Conservation (phyloP, 179 eudicot species). For the Nepenthes alata region DNA sequence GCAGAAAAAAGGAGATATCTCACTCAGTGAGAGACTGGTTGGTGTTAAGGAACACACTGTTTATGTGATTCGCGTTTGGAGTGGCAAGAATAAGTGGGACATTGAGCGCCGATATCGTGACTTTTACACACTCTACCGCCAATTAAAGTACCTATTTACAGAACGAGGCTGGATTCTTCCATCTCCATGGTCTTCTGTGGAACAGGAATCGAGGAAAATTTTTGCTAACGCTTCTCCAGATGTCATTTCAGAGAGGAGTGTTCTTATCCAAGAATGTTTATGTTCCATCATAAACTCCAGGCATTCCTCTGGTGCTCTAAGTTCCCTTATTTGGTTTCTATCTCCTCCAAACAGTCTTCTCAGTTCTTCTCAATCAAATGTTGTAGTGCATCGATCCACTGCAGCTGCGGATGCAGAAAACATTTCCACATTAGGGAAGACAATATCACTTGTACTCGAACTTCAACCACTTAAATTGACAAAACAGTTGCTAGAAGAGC, state of each 20-base stretch:
- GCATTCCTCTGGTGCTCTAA: conserved; percentile 33
- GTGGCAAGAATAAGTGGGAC: conserved; percentile 65
- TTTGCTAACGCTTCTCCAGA: conserved; percentile 81
- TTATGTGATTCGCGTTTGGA: conserved; percentile 53
- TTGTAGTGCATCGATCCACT: conserved; percentile 17
- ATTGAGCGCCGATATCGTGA: conserved; percentile 91
- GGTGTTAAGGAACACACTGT: conserved; percentile 91
- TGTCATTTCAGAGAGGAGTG: conserved; percentile 71
- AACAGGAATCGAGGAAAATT: conserved; percentile 66
- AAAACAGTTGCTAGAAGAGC: conserved; percentile 69
- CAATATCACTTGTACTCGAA: conserved; percentile 69
- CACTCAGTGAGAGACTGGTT: conserved; percentile 84
- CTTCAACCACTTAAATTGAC: conserved; percentile 43
- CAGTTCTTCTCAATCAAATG: conserved; percentile 36
- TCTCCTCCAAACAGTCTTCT: conserved; percentile 45
- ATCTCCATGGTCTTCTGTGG: conserved; percentile 68
- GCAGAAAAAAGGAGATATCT: conserved; percentile 71
- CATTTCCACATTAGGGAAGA: conserved; percentile 49
- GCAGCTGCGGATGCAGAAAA: conserved; percentile 17
- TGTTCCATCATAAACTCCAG: conserved; percentile 42
- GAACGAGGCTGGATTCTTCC: conserved; percentile 68
- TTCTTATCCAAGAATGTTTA: conserved; percentile 77
- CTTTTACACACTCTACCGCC: conserved; percentile 61
- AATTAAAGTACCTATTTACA: conserved; percentile 49
- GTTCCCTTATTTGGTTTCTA: conserved; percentile 57